Evolutionary conservation across 805 yeast species (phyloP).

Genomic region (Hanseniaspora lindneri): DNA sequence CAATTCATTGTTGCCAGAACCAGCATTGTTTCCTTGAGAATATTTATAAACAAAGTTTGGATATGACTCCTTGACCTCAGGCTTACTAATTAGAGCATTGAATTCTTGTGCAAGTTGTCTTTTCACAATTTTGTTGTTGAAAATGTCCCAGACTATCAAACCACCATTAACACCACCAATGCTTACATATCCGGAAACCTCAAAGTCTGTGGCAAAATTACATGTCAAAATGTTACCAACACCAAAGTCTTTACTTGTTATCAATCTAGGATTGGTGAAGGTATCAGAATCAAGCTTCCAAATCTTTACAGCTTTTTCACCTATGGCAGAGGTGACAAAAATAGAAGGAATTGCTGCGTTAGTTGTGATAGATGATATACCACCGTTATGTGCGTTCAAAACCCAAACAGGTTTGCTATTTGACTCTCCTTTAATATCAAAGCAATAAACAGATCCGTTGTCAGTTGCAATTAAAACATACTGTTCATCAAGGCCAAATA

Average conservation of each 20-base stretch:
- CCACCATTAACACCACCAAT: slow-evolving; percentile 81
- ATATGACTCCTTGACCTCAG: slow-evolving; percentile 39
- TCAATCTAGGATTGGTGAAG: slow-evolving; percentile 60
- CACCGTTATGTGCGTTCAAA: slow-evolving; percentile 92
- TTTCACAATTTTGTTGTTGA: slow-evolving; percentile 70
- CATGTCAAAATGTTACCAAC: slow-evolving; percentile 82
- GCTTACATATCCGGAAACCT: slow-evolving; percentile 69
- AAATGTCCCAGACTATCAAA: slow-evolving; percentile 85
- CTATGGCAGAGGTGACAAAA: slow-evolving; percentile 80
- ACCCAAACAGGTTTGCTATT: slow-evolving; percentile 75
- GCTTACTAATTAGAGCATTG: slow-evolving; percentile 38
- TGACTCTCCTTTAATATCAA: slow-evolving; percentile 55
- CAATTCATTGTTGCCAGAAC: slow-evolving; percentile 33
- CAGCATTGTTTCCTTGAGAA: slow-evolving; percentile 30
- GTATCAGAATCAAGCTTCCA: slow-evolving; percentile 49
- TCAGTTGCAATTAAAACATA: slow-evolving; percentile 82
- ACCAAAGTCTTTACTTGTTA: slow-evolving; percentile 80
- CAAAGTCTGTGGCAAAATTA: slow-evolving; percentile 75
- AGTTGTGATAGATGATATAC: slow-evolving; percentile 68
- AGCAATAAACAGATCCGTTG: slow-evolving; percentile 76
- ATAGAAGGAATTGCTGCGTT: slow-evolving; percentile 58
- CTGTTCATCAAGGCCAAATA: slow-evolving; percentile 47
- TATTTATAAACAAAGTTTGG: slow-evolving; percentile 66
- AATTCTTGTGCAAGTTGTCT: slow-evolving; percentile 51
- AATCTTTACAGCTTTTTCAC: slow-evolving; percentile 71